phyloP scores from a whole-genome alignment of 2,329 filamentous ascomycete species.

The Xylariaceae sp. region DNA sequence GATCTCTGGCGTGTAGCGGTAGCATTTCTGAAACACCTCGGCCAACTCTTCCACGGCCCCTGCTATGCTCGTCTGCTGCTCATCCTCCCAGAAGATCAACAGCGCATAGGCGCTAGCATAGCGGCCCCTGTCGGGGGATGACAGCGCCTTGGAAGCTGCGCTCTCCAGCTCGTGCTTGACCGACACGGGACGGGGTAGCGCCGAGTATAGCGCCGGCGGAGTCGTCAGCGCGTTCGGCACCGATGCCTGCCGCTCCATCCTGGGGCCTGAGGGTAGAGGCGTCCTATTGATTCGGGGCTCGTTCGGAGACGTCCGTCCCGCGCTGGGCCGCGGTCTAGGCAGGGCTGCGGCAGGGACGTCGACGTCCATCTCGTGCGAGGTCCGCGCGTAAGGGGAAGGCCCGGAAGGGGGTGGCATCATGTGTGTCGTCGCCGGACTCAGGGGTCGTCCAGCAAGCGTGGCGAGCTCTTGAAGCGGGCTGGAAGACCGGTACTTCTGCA shows the following conservation, averaged over 20 bases:
- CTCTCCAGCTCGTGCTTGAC: conserved; percentile 49
- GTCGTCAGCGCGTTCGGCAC: conserved; percentile 26
- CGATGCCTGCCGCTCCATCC: conserved; percentile 46
- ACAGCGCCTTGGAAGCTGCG: conserved; percentile 44
- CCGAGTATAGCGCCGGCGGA: conserved; percentile 20
- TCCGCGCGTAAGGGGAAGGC: conserved; percentile 38
- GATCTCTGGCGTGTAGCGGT: conserved; percentile 45
- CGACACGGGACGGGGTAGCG: conserved; percentile 44
- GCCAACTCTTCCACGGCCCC: conserved; percentile 43
- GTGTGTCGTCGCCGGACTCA: conserved; percentile 41
- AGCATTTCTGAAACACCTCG: conserved; percentile 46
- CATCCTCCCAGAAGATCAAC: conserved; percentile 53
- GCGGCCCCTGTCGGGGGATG: conserved; percentile 45
- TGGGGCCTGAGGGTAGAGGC: conserved; percentile 50
- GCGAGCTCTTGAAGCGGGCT: conserved; percentile 49
- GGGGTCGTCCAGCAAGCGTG: conserved; percentile 37
- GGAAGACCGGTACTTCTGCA: conserved; percentile 48
- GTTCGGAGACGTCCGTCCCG: conserved; percentile 36
- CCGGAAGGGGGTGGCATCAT: conserved; percentile 37
- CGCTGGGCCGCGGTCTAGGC: conserved; percentile 20
- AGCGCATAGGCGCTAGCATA: conserved; percentile 49
- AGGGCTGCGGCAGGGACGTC: conserved; percentile 35
- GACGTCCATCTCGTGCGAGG: conserved; percentile 51
- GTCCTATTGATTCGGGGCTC: conserved; percentile 47
- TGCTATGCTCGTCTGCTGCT: conserved; percentile 39